Base-by-base conservation (phyloP, 2,329 filamentous ascomycete species). In the Waltergamsia citrina region DNA sequence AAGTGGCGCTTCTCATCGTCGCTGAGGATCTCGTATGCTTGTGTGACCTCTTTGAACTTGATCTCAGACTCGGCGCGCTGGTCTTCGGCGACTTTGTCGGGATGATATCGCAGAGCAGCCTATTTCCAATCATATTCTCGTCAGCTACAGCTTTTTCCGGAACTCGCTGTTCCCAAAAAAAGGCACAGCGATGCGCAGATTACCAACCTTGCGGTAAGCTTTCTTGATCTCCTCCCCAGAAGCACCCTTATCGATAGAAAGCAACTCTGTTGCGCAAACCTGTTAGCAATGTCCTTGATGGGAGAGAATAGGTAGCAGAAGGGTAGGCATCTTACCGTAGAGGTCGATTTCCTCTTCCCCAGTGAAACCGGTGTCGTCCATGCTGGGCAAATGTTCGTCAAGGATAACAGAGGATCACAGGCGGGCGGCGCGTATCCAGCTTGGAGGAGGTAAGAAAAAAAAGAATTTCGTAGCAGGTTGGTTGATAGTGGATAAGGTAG, bases 1-100 rank as follows among this genome's bases (percentile, higher is more conserved):
- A 93, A 63, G 37, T 84, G 73, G 51, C 92, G 82, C 60, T 94
- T 95, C 41, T 96, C 78, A 42, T 96, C 90, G 69, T 98, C 90
- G 62, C 78, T 82, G 36, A 98, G 85, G 54, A 98, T 96, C 56
- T 98, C 92, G 68, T 98, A 98, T 47, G 92, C 92, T 63, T 93
- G 82, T 39, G 84, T 88, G 38, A 94, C 81, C 36, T 79, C 68
- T 65, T 98, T 98, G 78, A 98, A 98, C 53, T 81, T 87, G 52
- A 79, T 71, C 58, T 96, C 92, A 40, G 92, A 86, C 45, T 81
- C 83, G 53, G 79, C 80, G 46, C 90, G 81, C 52, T 88, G 78
- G 19, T 83, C 78, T 59, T 90, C 85, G 47, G 87, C 70, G 37
- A 94, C 92, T 65, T 98, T 98, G 65, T 98, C 92, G 30, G 92